Base-by-base conservation (phyloP, 169 alveolate species). In the Eimeria praecox region DNA sequence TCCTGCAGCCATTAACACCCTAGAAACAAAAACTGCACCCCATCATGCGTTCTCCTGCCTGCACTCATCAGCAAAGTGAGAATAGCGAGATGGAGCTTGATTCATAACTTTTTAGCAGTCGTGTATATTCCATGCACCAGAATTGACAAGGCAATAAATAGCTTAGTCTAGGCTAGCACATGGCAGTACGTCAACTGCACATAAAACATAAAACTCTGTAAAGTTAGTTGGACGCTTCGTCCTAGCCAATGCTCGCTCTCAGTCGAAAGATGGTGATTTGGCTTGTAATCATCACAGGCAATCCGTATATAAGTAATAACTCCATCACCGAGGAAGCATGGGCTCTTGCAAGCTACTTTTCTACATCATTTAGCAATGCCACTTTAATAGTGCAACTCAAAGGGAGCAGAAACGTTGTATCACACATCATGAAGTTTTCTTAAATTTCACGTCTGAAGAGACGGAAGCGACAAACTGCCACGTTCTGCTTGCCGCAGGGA, bases 261-360 rank as follows among this genome's bases (percentile, higher is more conserved):
- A 82, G 90, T 49, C 90, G 90, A 82, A 82, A 82, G 90, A 82
- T 82, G 90, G 90, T 82, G 90, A 82, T 82, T 46, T 27, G 46
- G 22, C 22, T 69, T 69, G 27, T 42, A 20, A 69, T 69, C 82
- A 16, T 69, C 82, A 69, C 82, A 38, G 46, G 16, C 27, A 38
- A 69, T 69, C 82, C 82, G 82, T 69, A 16, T 8, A 38, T 9
- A 33, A 27, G 49, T 69, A 69, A 20, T 16, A 33, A 69, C 40
- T 69, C 40, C 82, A 69, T 69, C 82, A 69, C 82, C n/a, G n/a
- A 69, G 82, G 46, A 9, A 69, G 82, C 82, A 27, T 33, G 18
- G 30, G 49, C 42, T 30, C 27, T 20, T 22, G n/a, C 69, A 59
- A 59, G n/a, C 69, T 0, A 20, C 69, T 9, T 59, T 9, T 9